Conservation (phyloP, 2,329 filamentous ascomycete genomes). For the Trichoderma breve region DNA sequence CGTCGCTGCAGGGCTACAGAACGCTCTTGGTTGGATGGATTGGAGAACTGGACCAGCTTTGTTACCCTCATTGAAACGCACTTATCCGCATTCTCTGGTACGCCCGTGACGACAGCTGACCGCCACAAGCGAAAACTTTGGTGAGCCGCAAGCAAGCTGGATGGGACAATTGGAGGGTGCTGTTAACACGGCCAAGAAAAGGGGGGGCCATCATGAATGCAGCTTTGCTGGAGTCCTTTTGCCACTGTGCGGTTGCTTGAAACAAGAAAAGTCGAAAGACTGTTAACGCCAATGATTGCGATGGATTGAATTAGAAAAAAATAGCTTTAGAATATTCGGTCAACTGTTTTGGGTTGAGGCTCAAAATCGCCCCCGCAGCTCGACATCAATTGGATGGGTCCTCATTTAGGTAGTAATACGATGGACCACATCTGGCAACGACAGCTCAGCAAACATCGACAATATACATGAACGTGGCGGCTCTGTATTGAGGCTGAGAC, state of each 20-base stretch:
- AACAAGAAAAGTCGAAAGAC: not conserved
- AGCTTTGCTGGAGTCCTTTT: not conserved
- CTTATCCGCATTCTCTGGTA: not conserved
- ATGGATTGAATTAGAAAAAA: too few relatives aligned
- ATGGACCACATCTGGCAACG: not conserved
- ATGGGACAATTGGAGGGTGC: not conserved
- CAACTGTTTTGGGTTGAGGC: not conserved
- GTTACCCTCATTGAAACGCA: too few relatives aligned
- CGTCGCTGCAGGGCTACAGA: not conserved
- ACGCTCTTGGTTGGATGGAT: not conserved
- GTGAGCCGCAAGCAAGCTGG: too few relatives aligned
- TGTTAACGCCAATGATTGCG: too few relatives aligned
- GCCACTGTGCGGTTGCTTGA: not conserved
- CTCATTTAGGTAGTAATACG: not conserved
- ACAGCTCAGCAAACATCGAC: not conserved
- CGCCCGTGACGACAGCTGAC: not conserved
- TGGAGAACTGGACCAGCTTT: not conserved
- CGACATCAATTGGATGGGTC: not conserved
- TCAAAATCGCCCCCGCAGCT: not conserved
- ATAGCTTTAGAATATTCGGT: not conserved
- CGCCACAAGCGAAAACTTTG: too few relatives aligned
- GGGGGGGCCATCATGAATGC: not conserved
- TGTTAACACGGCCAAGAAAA: not conserved
- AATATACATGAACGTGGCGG: not conserved
- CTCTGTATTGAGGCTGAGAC: not conserved